phyloP scores from a whole-genome alignment of 345 rosid genomes.

The Psidium guajava region DNA sequence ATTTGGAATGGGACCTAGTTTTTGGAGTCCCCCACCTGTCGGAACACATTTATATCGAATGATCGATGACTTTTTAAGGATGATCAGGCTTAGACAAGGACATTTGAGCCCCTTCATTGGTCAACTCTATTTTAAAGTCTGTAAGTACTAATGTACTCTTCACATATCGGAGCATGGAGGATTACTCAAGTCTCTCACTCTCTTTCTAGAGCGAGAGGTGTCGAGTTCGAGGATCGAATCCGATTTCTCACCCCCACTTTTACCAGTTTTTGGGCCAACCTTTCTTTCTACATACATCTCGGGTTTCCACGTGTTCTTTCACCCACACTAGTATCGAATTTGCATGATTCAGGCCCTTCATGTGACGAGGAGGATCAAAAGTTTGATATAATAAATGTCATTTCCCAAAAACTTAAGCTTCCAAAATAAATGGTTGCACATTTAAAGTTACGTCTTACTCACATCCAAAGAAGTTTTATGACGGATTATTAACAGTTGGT shows the following conservation, averaged over 20 bases:
- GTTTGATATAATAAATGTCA: not conserved
- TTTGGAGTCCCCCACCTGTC: too few species aligned
- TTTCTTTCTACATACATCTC: not conserved
- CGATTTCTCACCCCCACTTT: not conserved
- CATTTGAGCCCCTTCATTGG: too few species aligned
- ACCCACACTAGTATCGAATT: not conserved
- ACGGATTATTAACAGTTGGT: not conserved
- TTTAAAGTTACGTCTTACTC: too few species aligned
- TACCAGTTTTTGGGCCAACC: not conserved
- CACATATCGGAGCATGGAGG: too few species aligned
- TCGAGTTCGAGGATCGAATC: not conserved
- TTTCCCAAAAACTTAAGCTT: not conserved
- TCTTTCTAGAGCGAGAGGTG: not conserved
- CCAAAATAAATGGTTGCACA: not conserved
- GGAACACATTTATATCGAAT: too few species aligned
- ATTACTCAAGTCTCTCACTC: not conserved
- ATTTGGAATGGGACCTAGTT: too few species aligned
- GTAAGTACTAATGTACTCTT: not conserved
- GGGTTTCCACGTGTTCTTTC: not conserved
- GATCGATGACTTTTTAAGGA: too few species aligned
- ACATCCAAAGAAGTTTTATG: not conserved
- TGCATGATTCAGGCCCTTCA: not conserved
- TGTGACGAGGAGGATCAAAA: not conserved
- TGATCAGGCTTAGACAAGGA: too few species aligned
- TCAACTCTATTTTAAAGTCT: not conserved